Conservation (phyloP, 2,329 filamentous ascomycete species). For the Diaporthe sp. region DNA sequence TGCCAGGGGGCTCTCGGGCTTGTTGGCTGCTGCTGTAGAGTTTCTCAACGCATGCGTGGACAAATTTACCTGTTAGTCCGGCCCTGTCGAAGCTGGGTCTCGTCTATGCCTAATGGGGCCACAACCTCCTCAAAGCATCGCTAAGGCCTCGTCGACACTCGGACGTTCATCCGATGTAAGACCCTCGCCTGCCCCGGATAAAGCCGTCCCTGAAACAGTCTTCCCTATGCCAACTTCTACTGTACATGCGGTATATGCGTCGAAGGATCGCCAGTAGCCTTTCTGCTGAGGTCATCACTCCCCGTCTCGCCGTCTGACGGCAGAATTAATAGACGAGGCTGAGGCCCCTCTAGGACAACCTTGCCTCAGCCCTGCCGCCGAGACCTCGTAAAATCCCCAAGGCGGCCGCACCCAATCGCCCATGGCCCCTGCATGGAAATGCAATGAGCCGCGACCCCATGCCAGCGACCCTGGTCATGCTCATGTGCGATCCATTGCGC, state of each 20-base stretch:
- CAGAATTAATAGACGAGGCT: constrained; percentile 14
- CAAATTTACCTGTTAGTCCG: not conserved
- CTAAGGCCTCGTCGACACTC: not conserved
- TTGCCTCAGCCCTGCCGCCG: constrained; percentile 23
- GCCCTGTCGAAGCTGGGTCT: not conserved
- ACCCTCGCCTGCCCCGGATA: constrained; percentile 20
- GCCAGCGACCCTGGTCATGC: not conserved
- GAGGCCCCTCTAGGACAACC: not conserved
- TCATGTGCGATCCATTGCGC: not conserved
- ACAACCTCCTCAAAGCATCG: not conserved
- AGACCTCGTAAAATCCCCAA: not conserved
- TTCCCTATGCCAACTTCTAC: not conserved
- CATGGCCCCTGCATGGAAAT: not conserved
- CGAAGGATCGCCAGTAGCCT: not conserved
- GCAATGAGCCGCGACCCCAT: not conserved
- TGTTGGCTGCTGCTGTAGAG: not conserved
- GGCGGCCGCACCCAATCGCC: constrained; percentile 14
- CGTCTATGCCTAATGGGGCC: not conserved
- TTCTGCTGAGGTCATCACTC: not conserved
- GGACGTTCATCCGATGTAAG: constrained; percentile 13
- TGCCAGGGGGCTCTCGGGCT: not conserved
- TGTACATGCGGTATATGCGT: not conserved
- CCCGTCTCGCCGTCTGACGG: not conserved
- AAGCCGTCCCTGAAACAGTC: constrained; percentile 19
- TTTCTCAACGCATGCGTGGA: not conserved